Conservation (phyloP, 495 filamentous ascomycete species). For the Penicillium canescens region DNA sequence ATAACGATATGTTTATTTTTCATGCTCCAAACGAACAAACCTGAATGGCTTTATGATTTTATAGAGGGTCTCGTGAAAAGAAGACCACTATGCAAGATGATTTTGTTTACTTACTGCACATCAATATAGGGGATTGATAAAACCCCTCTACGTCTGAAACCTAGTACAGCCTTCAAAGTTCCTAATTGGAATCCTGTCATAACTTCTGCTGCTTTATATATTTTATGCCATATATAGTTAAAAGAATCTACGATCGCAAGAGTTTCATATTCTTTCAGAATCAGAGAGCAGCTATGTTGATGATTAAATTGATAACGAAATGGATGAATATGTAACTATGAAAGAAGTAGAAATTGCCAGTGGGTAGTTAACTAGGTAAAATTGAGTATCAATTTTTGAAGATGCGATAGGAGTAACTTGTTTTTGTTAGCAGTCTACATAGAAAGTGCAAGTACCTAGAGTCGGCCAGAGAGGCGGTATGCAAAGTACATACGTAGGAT, state of each 20-base stretch:
- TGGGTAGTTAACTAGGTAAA: too few species aligned
- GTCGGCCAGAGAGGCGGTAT: too few species aligned
- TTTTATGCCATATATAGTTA: background rate
- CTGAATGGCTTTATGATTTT: background rate
- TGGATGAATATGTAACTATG: too few species aligned
- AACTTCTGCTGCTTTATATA: slow-evolving; percentile 1
- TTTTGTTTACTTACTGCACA: background rate
- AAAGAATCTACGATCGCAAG: background rate
- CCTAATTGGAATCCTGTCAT: background rate
- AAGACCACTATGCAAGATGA: background rate
- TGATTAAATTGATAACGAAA: too few species aligned
- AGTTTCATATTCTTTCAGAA: background rate
- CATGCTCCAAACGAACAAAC: background rate
- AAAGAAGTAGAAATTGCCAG: too few species aligned
- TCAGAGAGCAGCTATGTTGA: background rate
- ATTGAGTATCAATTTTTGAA: too few species aligned
- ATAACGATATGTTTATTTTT: background rate
- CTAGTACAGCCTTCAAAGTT: background rate
- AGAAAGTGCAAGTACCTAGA: too few species aligned
- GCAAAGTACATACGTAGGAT: too few species aligned
- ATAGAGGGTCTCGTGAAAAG: background rate
- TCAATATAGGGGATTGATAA: background rate
- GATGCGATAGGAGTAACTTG: too few species aligned
- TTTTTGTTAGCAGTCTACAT: too few species aligned
- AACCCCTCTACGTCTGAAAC: background rate